Evolutionary conservation across 176 grass and related monocot species (phyloP).

Genomic region (Echinochloa phyllopogon): DNA sequence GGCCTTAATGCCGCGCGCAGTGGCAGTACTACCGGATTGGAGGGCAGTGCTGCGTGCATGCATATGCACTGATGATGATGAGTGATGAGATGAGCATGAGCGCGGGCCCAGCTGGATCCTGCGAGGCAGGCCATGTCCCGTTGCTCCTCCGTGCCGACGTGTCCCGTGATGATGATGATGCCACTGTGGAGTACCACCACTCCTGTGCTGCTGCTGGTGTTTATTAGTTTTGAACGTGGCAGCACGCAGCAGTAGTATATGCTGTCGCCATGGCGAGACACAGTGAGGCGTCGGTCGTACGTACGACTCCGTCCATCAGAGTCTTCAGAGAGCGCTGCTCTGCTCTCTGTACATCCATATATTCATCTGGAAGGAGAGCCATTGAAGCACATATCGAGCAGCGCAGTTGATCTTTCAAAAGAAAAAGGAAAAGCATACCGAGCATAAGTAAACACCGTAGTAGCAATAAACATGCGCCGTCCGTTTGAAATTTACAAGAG

Average conservation of each 20-base stretch:
- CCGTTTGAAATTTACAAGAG: background rate
- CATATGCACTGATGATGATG: background rate
- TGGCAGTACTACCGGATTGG: background rate
- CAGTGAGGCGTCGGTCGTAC: background rate
- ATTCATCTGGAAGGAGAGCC: no score
- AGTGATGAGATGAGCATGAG: background rate
- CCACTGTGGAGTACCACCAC: background rate
- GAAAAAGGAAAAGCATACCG: no score
- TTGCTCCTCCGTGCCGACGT: slow-evolving; percentile 20
- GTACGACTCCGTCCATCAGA: no score
- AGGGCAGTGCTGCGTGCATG: background rate
- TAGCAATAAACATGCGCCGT: background rate
- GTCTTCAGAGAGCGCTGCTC: no score
- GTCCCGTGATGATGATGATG: background rate
- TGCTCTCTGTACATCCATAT: no score
- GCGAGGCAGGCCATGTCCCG: background rate
- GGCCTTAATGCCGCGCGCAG: background rate
- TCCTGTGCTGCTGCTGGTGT: background rate
- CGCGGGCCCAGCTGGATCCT: slow-evolving; percentile 24
- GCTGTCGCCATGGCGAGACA: background rate
- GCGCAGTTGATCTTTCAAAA: no score
- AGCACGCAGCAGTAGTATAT: background rate
- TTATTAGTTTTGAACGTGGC: background rate
- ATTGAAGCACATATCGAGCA: no score
- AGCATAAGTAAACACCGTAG: no score